Base-by-base conservation (phyloP, 805 yeast genomes). In the Myxozyma sirexii region DNA sequence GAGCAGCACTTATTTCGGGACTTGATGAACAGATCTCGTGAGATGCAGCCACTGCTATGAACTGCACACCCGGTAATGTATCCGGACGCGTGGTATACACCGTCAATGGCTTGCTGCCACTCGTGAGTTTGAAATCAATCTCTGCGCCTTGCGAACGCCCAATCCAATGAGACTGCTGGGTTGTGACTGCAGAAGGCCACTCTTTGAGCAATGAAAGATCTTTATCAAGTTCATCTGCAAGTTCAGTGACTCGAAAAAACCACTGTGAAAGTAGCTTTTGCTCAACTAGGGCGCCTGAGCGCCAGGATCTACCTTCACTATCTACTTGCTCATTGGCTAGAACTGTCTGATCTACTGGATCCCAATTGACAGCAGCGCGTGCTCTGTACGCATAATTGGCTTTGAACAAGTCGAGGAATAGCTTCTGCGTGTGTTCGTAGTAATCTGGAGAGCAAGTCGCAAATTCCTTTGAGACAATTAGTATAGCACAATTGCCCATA, bases 301-400 rank as follows among this genome's bases (percentile, higher is more conserved):
- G 82, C 99, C 99, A 94, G 0, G 97, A 90, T 56, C 85, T 79
- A 0, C 99, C 99, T 46, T 89, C 82, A 1, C 86, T 72, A 72
- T 94, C 99, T 2, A 94, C 97, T 73, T 94, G 99, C 74, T 94
- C 99, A 71, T 88, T 94, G 1, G 99, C 99, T 60, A 94, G 77
- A 1, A 94, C 99, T 0, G 99, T 94, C 65, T 87, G 82, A 69
- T 94, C 99, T 0, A 94, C 83, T 0, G 99, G 99, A 74, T 94
- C 99, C 99, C 99, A 94, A 70, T 94, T 94, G 60, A 94, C 94
- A 67, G 86, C 91, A 0, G 97, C 96, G 49, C 85, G 84, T 48
- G 86, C 85, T 65, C 92, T 80, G 69, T 94, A 93, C 0, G 97
- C 98, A 51, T 90, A 75, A 0, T 96, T 96, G 48, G 85, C 79